Evolutionary conservation across 129 eudicot species (phyloP), one percentile per base, ranked within the genome.

Genomic region (Ambrosia trifida): DNA sequence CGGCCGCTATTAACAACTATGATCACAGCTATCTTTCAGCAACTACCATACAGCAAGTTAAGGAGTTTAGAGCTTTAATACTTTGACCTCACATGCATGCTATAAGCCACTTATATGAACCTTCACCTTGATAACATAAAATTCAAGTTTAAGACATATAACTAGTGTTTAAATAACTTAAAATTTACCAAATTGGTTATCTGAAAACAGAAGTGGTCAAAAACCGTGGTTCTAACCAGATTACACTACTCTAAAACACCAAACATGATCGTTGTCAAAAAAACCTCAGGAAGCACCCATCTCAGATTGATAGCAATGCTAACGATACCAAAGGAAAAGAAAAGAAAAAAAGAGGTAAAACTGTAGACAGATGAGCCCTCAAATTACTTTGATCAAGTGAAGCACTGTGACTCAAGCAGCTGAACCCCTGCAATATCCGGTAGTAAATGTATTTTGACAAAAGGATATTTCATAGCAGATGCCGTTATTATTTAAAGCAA

Each of bases 361-460:
- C 30, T 30, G 38, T 14, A 16, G 38, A 54, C 45, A 53, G 11
- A 66, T 31, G 28, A 53, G 47, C 66, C 47, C 72, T 44, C 45
- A n/a, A 35, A 44, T 32, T 66, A 45, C 13, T 18, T 69, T 30
- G 20, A 56, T 18, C 11, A 66, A 44, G 60, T 7, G 50, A 57
- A 28, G 32, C 32, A 38, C 54, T 66, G 35, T 17, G 11, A 28
- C 43, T 43, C 33, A 19, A 11, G 40, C 36, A 66, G 46, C 24
- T 66, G 71, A 74, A 53, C 53, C 63, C 35, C 45, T 43, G 63
- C 53, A 64, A 73, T 41, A 64, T 63, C 64, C 46, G 30, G 30
- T 14, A 38, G 74, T 52, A 52, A 10, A 2, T 56, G 20, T 56
- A 3, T 56, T 4, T 56, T 56, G 35, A 56, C 62, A 20, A 56